Evolutionary conservation across 1,139 yeast species (phyloP).

Genomic region (Kluyveromyces sp.): DNA sequence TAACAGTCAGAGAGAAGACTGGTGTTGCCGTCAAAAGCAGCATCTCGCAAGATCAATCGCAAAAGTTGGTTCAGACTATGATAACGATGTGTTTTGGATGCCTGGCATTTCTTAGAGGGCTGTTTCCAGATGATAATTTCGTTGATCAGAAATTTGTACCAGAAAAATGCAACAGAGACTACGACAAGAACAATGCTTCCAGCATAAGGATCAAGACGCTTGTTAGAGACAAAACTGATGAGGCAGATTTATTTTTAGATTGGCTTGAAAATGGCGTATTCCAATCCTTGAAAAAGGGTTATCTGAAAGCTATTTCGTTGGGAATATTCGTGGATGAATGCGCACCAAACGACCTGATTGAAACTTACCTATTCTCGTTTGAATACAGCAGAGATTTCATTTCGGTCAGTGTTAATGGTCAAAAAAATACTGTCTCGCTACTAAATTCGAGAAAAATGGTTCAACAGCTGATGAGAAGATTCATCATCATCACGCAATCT

Average conservation of each 20-base stretch:
- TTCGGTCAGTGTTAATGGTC: slow-evolving; percentile 28
- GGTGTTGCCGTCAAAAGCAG: slow-evolving; percentile 18
- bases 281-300: slow-evolving; percentile 38
- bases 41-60: slow-evolving; percentile 33
- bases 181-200: slow-evolving; percentile 25
- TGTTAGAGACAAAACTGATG: slow-evolving; percentile 37
- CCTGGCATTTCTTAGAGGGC: slow-evolving; percentile 44
- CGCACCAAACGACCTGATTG: slow-evolving; percentile 37
- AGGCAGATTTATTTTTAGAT: slow-evolving; percentile 40
- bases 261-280: slow-evolving; percentile 48
- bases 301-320: slow-evolving; percentile 41
- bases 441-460: slow-evolving; percentile 36
- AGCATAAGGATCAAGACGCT: slow-evolving; percentile 42
- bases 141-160: slow-evolving; percentile 39
- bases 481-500: slow-evolving; percentile 47
- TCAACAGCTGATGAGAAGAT: slow-evolving; percentile 42
- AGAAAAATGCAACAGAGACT: slow-evolving; percentile 28
- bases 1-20: slow-evolving; percentile 17
- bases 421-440: slow-evolving; percentile 22
- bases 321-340: slow-evolving; percentile 39
- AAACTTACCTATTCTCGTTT: slow-evolving; percentile 45
- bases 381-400: slow-evolving; percentile 33
- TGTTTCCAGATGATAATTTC: slow-evolving; percentile 45
- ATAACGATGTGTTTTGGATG: slow-evolving; percentile 45
- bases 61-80: slow-evolving; percentile 39